These are phyloP conservation scores for Phytopythium sindhum DNA, from an alignment of 352 stramenopile species.

Conservation along the genomic window DNA sequence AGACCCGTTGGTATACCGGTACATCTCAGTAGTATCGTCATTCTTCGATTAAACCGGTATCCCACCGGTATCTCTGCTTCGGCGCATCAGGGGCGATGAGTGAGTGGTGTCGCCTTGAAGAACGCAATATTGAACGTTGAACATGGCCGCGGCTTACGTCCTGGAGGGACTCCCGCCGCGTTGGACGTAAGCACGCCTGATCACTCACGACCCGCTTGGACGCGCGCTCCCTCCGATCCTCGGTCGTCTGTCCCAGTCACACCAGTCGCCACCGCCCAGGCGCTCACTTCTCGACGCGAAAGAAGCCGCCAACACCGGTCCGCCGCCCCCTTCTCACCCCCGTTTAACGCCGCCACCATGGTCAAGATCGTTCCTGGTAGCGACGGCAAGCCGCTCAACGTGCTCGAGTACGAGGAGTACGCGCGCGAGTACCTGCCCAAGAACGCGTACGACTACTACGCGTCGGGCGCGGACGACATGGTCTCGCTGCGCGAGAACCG, in stretches of 20 bases:
- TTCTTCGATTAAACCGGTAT: not conserved
- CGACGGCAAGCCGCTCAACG: slow-evolving; percentile 76
- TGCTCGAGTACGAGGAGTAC: slow-evolving; percentile 90
- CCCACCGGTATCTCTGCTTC: not conserved
- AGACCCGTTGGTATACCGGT: not conserved
- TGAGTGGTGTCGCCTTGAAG: slow-evolving; percentile 6
- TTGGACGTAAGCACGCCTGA: not conserved
- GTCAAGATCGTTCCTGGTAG: slow-evolving; percentile 74
- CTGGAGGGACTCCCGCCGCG: not conserved
- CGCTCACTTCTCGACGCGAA: not conserved
- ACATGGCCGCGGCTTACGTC: not conserved
- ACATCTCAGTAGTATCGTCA: not conserved
- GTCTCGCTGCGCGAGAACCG: slow-evolving; percentile 72
- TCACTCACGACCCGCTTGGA: not conserved
- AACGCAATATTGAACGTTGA: slow-evolving; percentile 10
- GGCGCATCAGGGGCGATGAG: not conserved
- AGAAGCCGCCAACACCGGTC: not conserved
- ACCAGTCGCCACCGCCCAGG: not conserved
- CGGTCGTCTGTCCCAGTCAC: not conserved
- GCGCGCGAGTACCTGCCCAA: slow-evolving; percentile 88
- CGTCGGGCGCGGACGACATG: slow-evolving; percentile 93
- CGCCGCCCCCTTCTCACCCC: not conserved
- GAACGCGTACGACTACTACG: slow-evolving; percentile 92
- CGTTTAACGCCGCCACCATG: slow-evolving; percentile 13
- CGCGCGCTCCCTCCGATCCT: too few relatives aligned